Base-by-base conservation (phyloP, 768 basidiomycete species). In the Mycena haematopus region DNA sequence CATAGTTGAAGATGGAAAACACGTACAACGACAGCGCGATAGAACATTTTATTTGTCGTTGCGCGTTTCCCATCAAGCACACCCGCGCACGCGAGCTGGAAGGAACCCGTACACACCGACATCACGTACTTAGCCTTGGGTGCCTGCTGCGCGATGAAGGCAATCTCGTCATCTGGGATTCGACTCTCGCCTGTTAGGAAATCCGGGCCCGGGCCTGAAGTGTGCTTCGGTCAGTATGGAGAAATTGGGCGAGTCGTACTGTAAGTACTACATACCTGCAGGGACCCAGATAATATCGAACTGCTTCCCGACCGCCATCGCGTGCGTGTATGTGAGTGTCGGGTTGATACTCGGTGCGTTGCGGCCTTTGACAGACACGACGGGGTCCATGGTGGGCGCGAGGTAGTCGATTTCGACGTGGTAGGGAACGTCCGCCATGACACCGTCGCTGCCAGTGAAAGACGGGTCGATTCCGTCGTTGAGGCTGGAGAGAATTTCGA, bases 21-120 rank as follows among this genome's bases (percentile, higher is more conserved):
- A 51, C 60, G 19, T 56, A 76, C 77, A 55, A 63, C 63, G 42
- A 75, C 60, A 9, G 42, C 24, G 33, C 62, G 73, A 61, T 72
- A 78, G 8, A 54, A 42, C 6, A 68, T 49, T 63, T 80, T 80
- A 68, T 77, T 78, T 17, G 77, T 77, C 9, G 78, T 80, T 27
- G 78, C 78, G 11, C 70, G 65, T 52, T 72, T 74, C 0, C 77
- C 78, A 2, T 72, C 60, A 13, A 79, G 69, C 1, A 76, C 49
- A 0, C 77, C 78, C 1, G 75, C 68, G 2, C 60, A 58, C 3
- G 77, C 78, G 3, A 79, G 70, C 36, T 75, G 61, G 65, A 68
- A 69, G 2, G 74, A 58, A 9, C 76, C 77, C 19, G 69, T 72
- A 62, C 78, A 78, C 6, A 79, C 76, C 21, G 73, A 69, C 44